phyloP scores from a whole-genome alignment of 2,329 filamentous ascomycete genomes.

The Colletotrichum spinosum region DNA sequence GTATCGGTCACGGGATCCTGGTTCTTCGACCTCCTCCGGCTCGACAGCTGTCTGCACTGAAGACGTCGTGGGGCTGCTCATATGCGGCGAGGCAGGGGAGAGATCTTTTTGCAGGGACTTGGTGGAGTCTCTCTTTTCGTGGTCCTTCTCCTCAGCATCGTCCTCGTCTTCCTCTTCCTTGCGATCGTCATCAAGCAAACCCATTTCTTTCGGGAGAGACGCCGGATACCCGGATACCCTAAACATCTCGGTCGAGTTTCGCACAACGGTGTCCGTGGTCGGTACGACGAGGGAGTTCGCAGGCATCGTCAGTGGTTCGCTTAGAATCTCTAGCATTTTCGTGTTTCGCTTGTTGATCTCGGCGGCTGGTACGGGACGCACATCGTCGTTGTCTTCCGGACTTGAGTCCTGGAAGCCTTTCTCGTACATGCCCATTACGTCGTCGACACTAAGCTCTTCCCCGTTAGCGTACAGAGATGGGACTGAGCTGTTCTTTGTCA shows the following conservation, averaged over 20 bases:
- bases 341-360: slow-evolving; percentile 51
- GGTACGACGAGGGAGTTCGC: slow-evolving; percentile 37
- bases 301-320: slow-evolving; percentile 48
- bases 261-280: slow-evolving; percentile 39
- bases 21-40: slow-evolving; percentile 58
- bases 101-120: slow-evolving; percentile 51
- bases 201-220: slow-evolving; percentile 46
- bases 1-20: slow-evolving; percentile 78
- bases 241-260: slow-evolving; percentile 53
- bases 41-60: slow-evolving; percentile 40
- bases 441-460: slow-evolving; percentile 72
- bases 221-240: slow-evolving; percentile 52
- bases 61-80: slow-evolving; percentile 28
- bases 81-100: slow-evolving; percentile 40
- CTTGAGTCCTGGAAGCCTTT: slow-evolving; percentile 66
- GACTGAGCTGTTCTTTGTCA: slow-evolving; percentile 82
- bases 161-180: slow-evolving; percentile 38
- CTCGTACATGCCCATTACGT: slow-evolving; percentile 79
- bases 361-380: slow-evolving; percentile 53
- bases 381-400: slow-evolving; percentile 44
- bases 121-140: slow-evolving; percentile 62
- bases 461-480: slow-evolving; percentile 67
- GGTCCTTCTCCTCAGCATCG: slow-evolving; percentile 1
- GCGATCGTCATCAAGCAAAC: slow-evolving; percentile 41
- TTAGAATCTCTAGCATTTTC: slow-evolving; percentile 55